Conservation (phyloP, 2,329 filamentous ascomycete species). For the Aspergillus nomiae region DNA sequence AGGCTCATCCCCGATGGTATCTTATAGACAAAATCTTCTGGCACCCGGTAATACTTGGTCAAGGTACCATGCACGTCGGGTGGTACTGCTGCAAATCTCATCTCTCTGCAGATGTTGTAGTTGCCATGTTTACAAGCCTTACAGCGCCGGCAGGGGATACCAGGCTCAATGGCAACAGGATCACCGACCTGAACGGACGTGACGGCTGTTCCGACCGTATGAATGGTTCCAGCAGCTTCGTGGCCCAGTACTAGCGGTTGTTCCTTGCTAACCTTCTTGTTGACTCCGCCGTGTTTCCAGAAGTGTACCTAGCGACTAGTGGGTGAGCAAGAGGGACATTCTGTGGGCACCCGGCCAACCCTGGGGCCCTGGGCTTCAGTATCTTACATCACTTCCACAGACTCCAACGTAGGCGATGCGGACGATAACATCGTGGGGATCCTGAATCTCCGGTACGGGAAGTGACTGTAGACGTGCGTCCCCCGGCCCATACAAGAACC, state of each 20-base stretch:
- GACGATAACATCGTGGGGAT: constrained; percentile 45
- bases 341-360: background rate
- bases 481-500: constrained; percentile 44
- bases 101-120: constrained; percentile 46
- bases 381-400: constrained; percentile 42
- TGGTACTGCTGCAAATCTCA: constrained; percentile 45
- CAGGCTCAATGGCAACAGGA: constrained; percentile 41
- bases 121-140: constrained; percentile 38
- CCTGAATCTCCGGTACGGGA: constrained; percentile 37
- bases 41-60: constrained; percentile 41
- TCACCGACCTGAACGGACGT: constrained; percentile 32
- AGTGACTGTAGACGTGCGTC: constrained; percentile 42
- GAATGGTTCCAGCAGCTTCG: constrained; percentile 36
- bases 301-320: constrained; percentile 36
- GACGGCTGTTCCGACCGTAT: constrained; percentile 31
- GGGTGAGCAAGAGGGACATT: background rate
- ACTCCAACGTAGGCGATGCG: constrained; percentile 48
- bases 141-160: constrained; percentile 39
- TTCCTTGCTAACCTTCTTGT: constrained; percentile 26
- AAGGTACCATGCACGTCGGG: constrained; percentile 43
- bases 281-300: constrained; percentile 43
- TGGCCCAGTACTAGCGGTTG: constrained; percentile 37
- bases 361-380: background rate
- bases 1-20: constrained; percentile 40
- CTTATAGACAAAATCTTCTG: constrained; percentile 45